A percentile compares a stretch with the other conserved stretches of the same genome.
phyloP scores from a whole-genome alignment of 2,329 filamentous ascomycete genomes.

The Xylaria sp. region DNA sequence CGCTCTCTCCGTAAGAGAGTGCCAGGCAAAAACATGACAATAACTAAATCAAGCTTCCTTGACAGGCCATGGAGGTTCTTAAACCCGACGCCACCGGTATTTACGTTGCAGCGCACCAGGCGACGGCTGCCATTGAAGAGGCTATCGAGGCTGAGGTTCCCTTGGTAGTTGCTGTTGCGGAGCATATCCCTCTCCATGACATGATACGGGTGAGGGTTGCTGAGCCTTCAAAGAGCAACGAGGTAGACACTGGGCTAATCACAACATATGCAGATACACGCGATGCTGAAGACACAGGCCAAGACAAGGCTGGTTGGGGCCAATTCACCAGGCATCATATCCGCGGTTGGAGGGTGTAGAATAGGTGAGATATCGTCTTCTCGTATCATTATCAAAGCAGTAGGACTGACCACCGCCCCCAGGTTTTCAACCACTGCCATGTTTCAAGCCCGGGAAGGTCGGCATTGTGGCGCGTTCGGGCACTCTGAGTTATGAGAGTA shows the following conservation, averaged over 20 bases:
- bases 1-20: neutral
- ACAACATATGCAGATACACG: slow-evolving; percentile 61
- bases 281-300: slow-evolving; percentile 71
- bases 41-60: slow-evolving; percentile 13
- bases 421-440: slow-evolving; percentile 78
- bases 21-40: neutral
- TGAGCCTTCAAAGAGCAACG: neutral
- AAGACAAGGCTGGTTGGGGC: slow-evolving; percentile 73
- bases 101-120: slow-evolving; percentile 78
- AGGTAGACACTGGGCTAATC: slow-evolving; percentile 19
- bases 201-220: slow-evolving; percentile 62
- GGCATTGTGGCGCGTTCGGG: slow-evolving; percentile 77
- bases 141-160: slow-evolving; percentile 79
- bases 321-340: slow-evolving; percentile 77
- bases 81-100: slow-evolving; percentile 80
- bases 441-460: slow-evolving; percentile 70
- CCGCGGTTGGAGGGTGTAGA: slow-evolving; percentile 67
- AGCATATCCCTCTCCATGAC: slow-evolving; percentile 77
- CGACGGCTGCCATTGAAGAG: slow-evolving; percentile 75
- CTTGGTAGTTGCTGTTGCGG: slow-evolving; percentile 75
- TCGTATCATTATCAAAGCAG: too few species aligned
- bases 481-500: slow-evolving; percentile 72
- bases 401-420: neutral
- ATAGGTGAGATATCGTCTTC: slow-evolving; percentile 34
- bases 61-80: slow-evolving; percentile 68